Evolutionary conservation across 768 basidiomycete species (phyloP).

Genomic region (Boletus patriciae): DNA sequence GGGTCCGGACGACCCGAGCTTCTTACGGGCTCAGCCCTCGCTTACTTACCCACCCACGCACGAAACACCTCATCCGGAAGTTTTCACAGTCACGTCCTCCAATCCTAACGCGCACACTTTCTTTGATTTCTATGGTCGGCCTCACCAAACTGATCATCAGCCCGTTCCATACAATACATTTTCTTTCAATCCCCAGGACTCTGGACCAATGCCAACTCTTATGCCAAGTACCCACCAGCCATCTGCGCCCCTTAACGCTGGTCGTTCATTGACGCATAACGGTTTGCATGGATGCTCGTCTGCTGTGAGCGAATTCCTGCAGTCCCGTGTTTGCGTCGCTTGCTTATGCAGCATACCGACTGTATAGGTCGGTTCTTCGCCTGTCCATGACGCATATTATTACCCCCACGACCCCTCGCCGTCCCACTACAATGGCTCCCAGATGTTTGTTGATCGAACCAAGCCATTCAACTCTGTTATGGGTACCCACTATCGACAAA

Average conservation of each 20-base stretch:
- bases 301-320: neutral
- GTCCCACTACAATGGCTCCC: neutral
- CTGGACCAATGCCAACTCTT: neutral
- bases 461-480: neutral
- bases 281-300: neutral
- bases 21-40: neutral
- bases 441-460: neutral
- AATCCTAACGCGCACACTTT: rapidly evolving
- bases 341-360: neutral
- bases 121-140: neutral
- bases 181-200: neutral
- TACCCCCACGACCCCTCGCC: no score
- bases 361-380: neutral
- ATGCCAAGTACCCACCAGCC: neutral
- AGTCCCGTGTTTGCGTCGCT: neutral
- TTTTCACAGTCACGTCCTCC: neutral
- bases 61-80: neutral
- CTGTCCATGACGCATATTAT: neutral
- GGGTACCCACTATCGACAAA: neutral
- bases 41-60: no score
- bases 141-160: neutral
- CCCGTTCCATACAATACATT: neutral
- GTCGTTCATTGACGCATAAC: no score
- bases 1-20: neutral
- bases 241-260: no score